Evolutionary conservation across 1,139 yeast species (phyloP).

Genomic region (Lizanozyma gosingica): DNA sequence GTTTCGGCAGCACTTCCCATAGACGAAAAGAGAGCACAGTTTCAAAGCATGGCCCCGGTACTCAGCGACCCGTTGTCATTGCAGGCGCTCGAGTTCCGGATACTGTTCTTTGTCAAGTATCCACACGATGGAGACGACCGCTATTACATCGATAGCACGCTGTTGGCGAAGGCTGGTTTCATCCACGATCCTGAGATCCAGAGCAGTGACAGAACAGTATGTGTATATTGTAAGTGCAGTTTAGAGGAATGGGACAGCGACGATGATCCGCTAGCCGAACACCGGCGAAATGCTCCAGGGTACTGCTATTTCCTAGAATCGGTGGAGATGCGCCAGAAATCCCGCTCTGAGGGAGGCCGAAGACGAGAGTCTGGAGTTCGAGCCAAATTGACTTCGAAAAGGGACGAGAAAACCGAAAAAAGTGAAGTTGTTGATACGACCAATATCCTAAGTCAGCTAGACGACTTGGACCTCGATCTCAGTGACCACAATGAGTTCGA

Average conservation of each 20-base stretch:
- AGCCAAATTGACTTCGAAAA: too few species aligned
- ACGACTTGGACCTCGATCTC: not conserved
- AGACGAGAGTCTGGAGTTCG: not conserved
- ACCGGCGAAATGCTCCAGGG: slow-evolving; percentile 10
- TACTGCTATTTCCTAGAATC: not conserved
- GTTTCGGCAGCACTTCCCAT: not conserved
- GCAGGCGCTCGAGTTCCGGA: not conserved
- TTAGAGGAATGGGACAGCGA: slow-evolving; percentile 65
- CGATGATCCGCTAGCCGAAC: slow-evolving; percentile 58
- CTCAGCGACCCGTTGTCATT: not conserved
- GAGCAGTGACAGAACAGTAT: slow-evolving; percentile 46
- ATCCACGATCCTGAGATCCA: not conserved
- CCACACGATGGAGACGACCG: not conserved
- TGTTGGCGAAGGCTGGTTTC: not conserved
- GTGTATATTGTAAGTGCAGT: slow-evolving; percentile 62
- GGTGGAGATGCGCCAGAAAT: not conserved
- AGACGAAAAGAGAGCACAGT: not conserved
- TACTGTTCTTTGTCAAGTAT: not conserved
- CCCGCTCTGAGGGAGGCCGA: not conserved
- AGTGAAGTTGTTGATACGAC: not conserved
- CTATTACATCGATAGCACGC: not conserved
- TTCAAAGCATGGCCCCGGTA: not conserved
- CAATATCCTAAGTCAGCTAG: not conserved
- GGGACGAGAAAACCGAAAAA: too few species aligned
- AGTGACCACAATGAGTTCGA: not conserved